Conservation (phyloP, 495 filamentous ascomycete genomes). For the Penicillium bovifimosum region DNA sequence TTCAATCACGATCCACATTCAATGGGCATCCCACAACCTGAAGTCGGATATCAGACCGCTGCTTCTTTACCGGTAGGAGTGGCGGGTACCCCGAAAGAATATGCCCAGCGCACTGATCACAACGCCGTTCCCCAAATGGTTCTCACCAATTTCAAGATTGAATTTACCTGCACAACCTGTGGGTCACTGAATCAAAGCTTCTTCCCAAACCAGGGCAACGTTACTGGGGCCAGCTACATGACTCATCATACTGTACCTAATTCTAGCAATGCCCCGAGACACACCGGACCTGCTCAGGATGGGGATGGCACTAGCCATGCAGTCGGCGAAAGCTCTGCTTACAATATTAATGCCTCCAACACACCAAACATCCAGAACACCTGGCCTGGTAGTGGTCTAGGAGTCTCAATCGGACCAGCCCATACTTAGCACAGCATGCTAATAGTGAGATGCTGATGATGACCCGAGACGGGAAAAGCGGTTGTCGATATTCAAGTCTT, state of each 20-base stretch:
- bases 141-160: constrained; percentile 43
- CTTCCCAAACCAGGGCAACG: constrained; percentile 41
- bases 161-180: constrained; percentile 42
- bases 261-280: constrained; percentile 15
- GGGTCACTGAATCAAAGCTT: constrained; percentile 44
- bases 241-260: constrained; percentile 24
- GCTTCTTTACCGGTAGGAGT: constrained; percentile 18
- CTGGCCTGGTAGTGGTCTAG: constrained; percentile 28
- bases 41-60: constrained; percentile 18
- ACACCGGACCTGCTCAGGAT: constrained; percentile 18
- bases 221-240: constrained; percentile 32
- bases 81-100: constrained; percentile 22
- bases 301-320: constrained; percentile 29
- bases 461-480: neutral
- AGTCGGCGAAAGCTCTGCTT: constrained; percentile 41
- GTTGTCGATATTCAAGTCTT: neutral
- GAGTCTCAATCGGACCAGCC: constrained; percentile 28
- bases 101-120: constrained; percentile 23
- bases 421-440: constrained; percentile 11
- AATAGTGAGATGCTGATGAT: neutral
- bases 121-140: constrained; percentile 28
- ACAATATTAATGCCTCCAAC: constrained; percentile 19
- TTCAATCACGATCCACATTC: constrained; percentile 18
- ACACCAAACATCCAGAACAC: constrained; percentile 29
- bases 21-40: constrained; percentile 20